Conservation (phyloP, 306 rosid genomes). For the Ormosia semicastrata region DNA sequence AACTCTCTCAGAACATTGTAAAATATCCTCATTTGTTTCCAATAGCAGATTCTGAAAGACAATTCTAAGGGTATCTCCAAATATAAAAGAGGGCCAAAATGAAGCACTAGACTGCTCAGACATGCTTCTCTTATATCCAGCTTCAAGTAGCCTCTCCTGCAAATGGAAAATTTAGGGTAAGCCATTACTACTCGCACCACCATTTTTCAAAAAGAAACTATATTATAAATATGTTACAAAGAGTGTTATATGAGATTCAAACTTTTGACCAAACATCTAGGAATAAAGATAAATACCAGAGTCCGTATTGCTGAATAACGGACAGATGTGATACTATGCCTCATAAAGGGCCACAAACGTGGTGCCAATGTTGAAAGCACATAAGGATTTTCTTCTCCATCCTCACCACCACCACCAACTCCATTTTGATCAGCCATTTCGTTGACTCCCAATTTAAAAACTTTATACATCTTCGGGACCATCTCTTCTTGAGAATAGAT, state of each 20-base stretch:
- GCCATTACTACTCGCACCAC: neutral
- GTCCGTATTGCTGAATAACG: slow-evolving; percentile 93
- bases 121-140: slow-evolving; percentile 72
- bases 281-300: slow-evolving; percentile 55
- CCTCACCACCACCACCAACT: slow-evolving; percentile 41
- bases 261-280: neutral
- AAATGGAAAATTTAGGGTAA: slow-evolving; percentile 26
- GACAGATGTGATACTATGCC: slow-evolving; percentile 89
- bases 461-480: slow-evolving; percentile 76
- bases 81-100: slow-evolving; percentile 87
- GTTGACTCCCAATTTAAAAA: slow-evolving; percentile 43
- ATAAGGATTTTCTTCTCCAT: slow-evolving; percentile 69
- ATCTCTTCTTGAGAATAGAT: slow-evolving; percentile 93
- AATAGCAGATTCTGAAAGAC: slow-evolving; percentile 91
- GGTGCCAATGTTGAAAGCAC: slow-evolving; percentile 80
- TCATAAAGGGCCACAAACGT: slow-evolving; percentile 98
- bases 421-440: slow-evolving; percentile 55
- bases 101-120: slow-evolving; percentile 51
- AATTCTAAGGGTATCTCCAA: slow-evolving; percentile 90
- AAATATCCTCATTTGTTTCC: slow-evolving; percentile 86
- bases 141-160: slow-evolving; percentile 96
- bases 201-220: neutral
- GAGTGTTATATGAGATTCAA: neutral
- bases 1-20: slow-evolving; percentile 91
- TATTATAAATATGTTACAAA: neutral